phyloP scores from a whole-genome alignment of 768 basidiomycete species.

The Hypholoma sublateritium region DNA sequence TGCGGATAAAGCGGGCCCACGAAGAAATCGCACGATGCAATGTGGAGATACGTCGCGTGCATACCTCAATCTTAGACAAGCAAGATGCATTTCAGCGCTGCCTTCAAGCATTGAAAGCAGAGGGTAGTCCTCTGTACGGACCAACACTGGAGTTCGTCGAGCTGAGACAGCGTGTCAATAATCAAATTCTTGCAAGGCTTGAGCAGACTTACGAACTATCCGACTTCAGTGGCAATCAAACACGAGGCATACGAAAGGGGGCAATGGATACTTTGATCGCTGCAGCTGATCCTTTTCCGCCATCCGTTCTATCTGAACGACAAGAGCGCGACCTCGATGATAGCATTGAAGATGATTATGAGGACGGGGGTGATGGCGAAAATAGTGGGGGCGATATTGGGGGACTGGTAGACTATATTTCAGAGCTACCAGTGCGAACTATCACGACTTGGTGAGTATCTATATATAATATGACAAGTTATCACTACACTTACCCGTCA shows the following conservation, averaged over 20 bases:
- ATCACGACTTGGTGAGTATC: background rate
- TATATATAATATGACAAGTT: background rate
- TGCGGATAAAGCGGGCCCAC: constrained; percentile 25
- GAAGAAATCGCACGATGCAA: constrained; percentile 32
- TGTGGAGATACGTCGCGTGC: constrained; percentile 28
- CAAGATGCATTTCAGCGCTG: background rate
- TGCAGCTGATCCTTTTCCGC: background rate
- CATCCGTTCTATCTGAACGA: background rate
- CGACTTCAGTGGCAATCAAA: background rate
- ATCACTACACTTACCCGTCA: background rate
- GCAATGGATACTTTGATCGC: background rate
- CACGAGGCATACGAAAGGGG: background rate
- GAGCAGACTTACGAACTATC: background rate
- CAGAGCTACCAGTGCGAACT: background rate
- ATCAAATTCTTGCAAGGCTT: background rate
- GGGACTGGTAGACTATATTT: background rate
- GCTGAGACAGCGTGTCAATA: background rate
- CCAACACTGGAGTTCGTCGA: constrained; percentile 1
- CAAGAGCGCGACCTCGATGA: background rate
- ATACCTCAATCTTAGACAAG: constrained; percentile 26
- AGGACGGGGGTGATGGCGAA: background rate
- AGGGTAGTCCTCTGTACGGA: background rate
- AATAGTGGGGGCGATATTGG: background rate
- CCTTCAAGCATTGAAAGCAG: background rate
- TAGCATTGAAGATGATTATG: background rate